phyloP scores from a whole-genome alignment of 202 grass and related monocot species.

The Panicum virgatum region DNA sequence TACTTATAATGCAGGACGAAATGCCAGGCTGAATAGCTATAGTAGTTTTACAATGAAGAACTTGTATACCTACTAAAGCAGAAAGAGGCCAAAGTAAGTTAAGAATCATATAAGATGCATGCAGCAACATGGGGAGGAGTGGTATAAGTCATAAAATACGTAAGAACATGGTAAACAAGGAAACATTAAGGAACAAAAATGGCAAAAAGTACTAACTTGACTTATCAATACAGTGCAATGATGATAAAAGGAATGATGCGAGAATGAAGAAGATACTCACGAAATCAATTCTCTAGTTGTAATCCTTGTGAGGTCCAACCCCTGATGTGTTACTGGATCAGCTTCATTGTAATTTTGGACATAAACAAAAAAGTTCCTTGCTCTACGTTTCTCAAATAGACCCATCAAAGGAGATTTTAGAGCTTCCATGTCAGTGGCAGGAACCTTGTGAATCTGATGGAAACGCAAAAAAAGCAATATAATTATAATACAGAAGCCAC shows the following conservation, averaged over 20 bases:
- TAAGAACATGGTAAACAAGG: neutral
- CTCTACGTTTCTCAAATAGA: constrained; percentile 78
- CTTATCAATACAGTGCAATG: neutral
- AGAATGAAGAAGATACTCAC: constrained; percentile 35
- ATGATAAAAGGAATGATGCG: neutral
- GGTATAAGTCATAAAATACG: neutral
- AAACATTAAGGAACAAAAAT: neutral
- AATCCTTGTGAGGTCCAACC: constrained; percentile 68
- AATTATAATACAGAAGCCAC: neutral
- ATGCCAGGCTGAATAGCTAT: constrained; percentile 3
- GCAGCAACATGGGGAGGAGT: neutral
- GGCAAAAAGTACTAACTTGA: neutral
- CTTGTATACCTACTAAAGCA: neutral
- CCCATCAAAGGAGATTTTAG: constrained; percentile 82
- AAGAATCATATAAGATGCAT: constrained; percentile 6
- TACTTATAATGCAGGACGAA: constrained; percentile 5
- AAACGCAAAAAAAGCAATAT: constrained; percentile 17
- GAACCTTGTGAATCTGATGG: constrained; percentile 73
- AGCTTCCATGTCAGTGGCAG: constrained; percentile 81
- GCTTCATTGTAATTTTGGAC: constrained; percentile 80
- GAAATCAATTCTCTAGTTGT: constrained; percentile 68
- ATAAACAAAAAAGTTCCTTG: constrained; percentile 76
- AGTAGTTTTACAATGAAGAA: neutral
- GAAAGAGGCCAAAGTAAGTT: neutral
- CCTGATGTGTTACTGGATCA: constrained; percentile 74